Percentiles rank a stretch among this genome's conserved stretches.
Conservation (phyloP, 495 filamentous ascomycete genomes). For the Xanthoparmelia taractica region DNA sequence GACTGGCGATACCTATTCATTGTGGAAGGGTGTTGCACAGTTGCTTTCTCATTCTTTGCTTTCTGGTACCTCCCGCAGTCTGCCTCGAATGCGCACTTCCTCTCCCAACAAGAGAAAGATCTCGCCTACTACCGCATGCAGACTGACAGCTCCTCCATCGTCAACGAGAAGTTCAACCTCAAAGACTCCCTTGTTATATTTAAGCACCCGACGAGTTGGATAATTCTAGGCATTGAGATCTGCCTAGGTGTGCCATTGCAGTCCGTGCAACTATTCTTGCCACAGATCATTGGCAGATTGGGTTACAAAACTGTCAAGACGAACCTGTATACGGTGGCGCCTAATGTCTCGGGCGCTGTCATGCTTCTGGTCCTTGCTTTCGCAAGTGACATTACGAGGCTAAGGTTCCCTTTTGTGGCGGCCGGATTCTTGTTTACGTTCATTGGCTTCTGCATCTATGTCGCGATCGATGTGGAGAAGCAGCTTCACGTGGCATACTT, state of each 20-base stretch:
- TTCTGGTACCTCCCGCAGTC: constrained; percentile 62
- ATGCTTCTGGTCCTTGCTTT: constrained; percentile 65
- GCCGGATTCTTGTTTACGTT: constrained; percentile 67
- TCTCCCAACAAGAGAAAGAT: constrained; percentile 56
- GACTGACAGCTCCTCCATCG: constrained; percentile 61
- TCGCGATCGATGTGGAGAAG: constrained; percentile 54
- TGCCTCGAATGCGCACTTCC: constrained; percentile 55
- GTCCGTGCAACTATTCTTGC: constrained; percentile 62
- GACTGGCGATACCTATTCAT: constrained; percentile 73
- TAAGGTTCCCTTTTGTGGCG: constrained; percentile 66
- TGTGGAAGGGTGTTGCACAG: constrained; percentile 60
- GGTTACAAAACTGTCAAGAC: constrained; percentile 59
- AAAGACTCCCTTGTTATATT: constrained; percentile 58
- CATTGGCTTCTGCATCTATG: constrained; percentile 68
- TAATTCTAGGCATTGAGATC: constrained; percentile 60
- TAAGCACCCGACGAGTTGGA: constrained; percentile 53
- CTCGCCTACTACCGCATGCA: constrained; percentile 68
- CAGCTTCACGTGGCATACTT: constrained; percentile 63
- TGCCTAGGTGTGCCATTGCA: constrained; percentile 72
- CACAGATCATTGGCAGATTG: constrained; percentile 61
- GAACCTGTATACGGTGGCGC: constrained; percentile 71
- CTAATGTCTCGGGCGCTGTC: constrained; percentile 59
- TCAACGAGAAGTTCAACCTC: constrained; percentile 63
- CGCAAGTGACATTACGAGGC: constrained; percentile 53
- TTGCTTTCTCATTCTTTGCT: constrained; percentile 59